These are phyloP conservation scores for Fusarium algeriense DNA, from an alignment of 2,329 filamentous ascomycete species.

Conservation along the genomic window DNA sequence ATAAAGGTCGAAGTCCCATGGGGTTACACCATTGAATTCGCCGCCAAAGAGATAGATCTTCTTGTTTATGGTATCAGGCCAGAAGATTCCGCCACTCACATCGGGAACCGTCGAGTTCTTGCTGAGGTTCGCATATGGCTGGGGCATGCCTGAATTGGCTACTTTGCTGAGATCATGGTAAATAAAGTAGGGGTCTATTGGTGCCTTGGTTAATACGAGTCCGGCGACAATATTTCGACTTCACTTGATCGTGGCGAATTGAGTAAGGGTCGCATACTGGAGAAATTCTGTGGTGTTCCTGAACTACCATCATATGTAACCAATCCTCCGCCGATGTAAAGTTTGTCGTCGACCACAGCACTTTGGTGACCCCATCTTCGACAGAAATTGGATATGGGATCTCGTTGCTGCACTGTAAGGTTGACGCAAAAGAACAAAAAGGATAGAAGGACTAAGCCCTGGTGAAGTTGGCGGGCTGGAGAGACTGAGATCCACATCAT, in stretches of 20 bases:
- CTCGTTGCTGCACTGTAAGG: conserved; percentile 54
- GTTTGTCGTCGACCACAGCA: conserved; percentile 67
- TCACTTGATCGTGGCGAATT: not conserved
- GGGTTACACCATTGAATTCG: conserved; percentile 63
- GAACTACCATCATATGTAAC: conserved; percentile 66
- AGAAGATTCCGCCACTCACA: conserved; percentile 62
- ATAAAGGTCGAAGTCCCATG: conserved; percentile 64
- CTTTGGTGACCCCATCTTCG: conserved; percentile 70
- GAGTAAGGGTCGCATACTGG: conserved; percentile 60
- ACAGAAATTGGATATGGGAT: conserved; percentile 67
- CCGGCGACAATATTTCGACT: not conserved
- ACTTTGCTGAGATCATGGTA: conserved; percentile 68
- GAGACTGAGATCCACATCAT: conserved; percentile 45
- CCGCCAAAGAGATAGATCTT: conserved; percentile 73
- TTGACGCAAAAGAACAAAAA: conserved; percentile 38
- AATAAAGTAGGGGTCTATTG: conserved; percentile 54
- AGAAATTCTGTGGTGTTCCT: conserved; percentile 63
- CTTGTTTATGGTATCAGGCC: conserved; percentile 73
- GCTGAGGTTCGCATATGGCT: conserved; percentile 67
- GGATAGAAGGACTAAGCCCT: conserved; percentile 36
- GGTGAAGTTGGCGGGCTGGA: conserved; percentile 28
- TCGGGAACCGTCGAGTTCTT: conserved; percentile 69
- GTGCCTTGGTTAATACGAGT: conserved; percentile 15
- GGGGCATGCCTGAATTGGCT: conserved; percentile 61
- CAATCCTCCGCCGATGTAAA: conserved; percentile 73